Evolutionary conservation across 2,329 filamentous ascomycete species (phyloP), one percentile per base, ranked within the genome.

Genomic region (Cercospora brassicicola): DNA sequence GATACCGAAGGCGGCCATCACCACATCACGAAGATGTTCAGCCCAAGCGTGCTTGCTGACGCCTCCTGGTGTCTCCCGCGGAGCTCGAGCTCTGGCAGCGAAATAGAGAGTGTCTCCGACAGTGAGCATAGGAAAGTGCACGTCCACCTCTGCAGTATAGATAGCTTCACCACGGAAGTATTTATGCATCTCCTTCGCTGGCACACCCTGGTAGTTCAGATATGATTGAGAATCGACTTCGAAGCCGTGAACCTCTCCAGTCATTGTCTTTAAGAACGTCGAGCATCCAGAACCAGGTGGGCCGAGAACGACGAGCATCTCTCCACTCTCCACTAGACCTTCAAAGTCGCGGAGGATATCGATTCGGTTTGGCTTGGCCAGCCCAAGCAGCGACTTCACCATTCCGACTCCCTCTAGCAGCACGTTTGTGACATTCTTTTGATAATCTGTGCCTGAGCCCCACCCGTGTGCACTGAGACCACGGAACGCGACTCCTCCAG

Each of bases 61-160:
- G 45, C 88, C 88, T 7, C 84, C 81, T 4, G 89, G 89, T 2
- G 89, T 83, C 33, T 85, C 74, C 51, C 86, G 85, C 2, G 90
- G 89, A 60, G 89, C 86, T 65, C 90, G 85, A 5, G 91, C 90
- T 18, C 87, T 84, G 3, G 91, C 91, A 18, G 91, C 91, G 70
- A 94, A 94, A 64, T 88, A 89, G 57, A 94, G 84, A 1, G 92
- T 95, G 74, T 94, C 90, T 62, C 91, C 91, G 53, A 94, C 91
- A 1, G 87, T 89, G 74, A 95, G 81, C 81, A 89, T 87, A 11
- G 91, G 90, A 76, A 94, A 94, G 79, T 94, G 91, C 4, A 91
- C 89, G 77, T 96, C 93, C 39, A 92, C 89, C 78, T 95, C 92
- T 67, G 91, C 91, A 0, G 91, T 94, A 81, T 95, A 95, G 78